These are phyloP conservation scores for Alopecurus myosuroides DNA, from an alignment of 176 grass and related monocot species.

Conservation along the genomic window DNA sequence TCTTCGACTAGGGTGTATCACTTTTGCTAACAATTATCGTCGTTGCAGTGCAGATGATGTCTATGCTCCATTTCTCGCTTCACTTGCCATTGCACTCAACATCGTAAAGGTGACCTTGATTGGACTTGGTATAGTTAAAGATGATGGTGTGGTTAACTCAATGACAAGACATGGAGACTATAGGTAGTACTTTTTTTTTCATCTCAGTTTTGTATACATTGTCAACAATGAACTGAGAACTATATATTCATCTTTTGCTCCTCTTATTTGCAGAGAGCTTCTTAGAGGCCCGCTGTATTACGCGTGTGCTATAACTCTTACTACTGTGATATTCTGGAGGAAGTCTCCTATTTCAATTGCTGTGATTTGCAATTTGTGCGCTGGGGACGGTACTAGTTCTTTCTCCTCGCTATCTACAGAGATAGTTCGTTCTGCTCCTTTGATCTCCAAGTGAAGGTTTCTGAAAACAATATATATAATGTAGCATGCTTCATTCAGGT, in stretches of 20 bases:
- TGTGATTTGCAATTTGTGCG: constrained; percentile 78
- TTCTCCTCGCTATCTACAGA: constrained; percentile 27
- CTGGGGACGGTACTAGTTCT: constrained; percentile 63
- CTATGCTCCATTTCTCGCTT: constrained; percentile 60
- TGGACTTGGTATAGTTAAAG: constrained; percentile 62
- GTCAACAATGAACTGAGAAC: not conserved
- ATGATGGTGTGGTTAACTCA: constrained; percentile 73
- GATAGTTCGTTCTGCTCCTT: not conserved
- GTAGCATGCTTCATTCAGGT: constrained; percentile 29
- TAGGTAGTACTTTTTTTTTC: constrained; percentile 27
- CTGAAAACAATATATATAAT: not conserved
- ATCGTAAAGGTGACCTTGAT: constrained; percentile 66
- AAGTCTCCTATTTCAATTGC: constrained; percentile 70
- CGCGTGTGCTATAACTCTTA: constrained; percentile 58
- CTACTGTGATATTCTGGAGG: constrained; percentile 61
- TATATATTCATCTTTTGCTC: not conserved
- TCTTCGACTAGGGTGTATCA: not conserved
- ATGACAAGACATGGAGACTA: constrained; percentile 65
- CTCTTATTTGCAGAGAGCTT: constrained; percentile 53
- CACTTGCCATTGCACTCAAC: constrained; percentile 43
- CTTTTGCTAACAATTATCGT: not conserved
- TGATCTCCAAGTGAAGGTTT: not conserved
- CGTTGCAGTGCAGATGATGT: constrained; percentile 40
- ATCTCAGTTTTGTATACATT: not conserved
- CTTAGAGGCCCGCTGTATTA: constrained; percentile 84